Evolutionary conservation across 805 yeast genomes (phyloP).

Genomic region (Gaillardinia entomophila): DNA sequence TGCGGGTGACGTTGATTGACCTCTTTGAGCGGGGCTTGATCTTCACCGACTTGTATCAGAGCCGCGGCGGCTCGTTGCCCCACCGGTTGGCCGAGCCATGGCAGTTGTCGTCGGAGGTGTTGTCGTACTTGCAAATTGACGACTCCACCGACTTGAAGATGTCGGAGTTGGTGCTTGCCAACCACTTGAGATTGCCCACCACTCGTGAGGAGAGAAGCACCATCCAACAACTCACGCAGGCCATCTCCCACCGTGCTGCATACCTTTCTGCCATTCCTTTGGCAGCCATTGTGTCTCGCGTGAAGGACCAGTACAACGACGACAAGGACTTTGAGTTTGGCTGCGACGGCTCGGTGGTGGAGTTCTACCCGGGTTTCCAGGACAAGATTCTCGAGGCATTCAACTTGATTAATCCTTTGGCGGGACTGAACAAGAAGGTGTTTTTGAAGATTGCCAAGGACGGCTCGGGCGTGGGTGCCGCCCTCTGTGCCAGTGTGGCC

Average conservation of each 20-base stretch:
- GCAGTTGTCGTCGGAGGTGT: slow-evolving; percentile 74
- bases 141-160: slow-evolving; percentile 66
- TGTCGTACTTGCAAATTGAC: slow-evolving; percentile 83
- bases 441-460: slow-evolving; percentile 83
- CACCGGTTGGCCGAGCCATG: slow-evolving; percentile 73
- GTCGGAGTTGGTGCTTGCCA: slow-evolving; percentile 60
- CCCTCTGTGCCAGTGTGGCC: slow-evolving; percentile 66
- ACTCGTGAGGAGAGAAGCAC: slow-evolving; percentile 64
- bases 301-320: slow-evolving; percentile 49
- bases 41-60: slow-evolving; percentile 45
- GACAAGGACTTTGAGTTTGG: slow-evolving; percentile 80
- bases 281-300: slow-evolving; percentile 75
- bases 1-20: slow-evolving; percentile 69
- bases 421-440: slow-evolving; percentile 68
- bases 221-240: slow-evolving; percentile 68
- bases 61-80: slow-evolving; percentile 40
- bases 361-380: slow-evolving; percentile 87
- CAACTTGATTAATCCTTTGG: slow-evolving; percentile 61
- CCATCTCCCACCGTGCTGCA: slow-evolving; percentile 86
- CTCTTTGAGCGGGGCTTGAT: slow-evolving; percentile 54
- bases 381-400: slow-evolving; percentile 76
- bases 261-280: slow-evolving; percentile 82
- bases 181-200: slow-evolving; percentile 65
- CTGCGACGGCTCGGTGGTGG: slow-evolving; percentile 92
- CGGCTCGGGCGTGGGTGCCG: slow-evolving; percentile 97